A percentile compares a stretch with the other conserved stretches of the same genome.
Evolutionary conservation across 371 early-diverging fungal species (phyloP).

Genomic region (Mucor mucedo): DNA sequence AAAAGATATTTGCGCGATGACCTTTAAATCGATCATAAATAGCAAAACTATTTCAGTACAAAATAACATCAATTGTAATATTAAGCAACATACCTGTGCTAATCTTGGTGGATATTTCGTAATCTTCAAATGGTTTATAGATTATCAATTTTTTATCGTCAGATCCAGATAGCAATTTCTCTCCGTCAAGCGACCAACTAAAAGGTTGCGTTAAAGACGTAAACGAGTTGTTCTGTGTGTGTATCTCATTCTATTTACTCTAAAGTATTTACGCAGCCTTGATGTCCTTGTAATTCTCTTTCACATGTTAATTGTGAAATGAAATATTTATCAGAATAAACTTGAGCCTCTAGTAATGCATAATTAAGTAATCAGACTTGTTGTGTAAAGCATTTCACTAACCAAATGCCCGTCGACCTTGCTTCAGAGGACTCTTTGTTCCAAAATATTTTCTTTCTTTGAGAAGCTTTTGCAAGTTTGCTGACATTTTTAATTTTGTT

Average conservation of each 20-base stretch:
- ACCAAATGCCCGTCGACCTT: neutral
- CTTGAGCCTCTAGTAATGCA: conserved; percentile 23
- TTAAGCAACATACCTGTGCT: conserved; percentile 10
- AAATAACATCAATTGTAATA: too few relatives aligned
- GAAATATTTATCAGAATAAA: conserved; percentile 37
- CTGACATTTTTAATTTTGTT: conserved; percentile 4
- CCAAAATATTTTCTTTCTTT: conserved; percentile 14
- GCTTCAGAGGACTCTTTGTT: neutral
- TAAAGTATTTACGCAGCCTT: conserved; percentile 82
- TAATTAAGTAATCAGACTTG: neutral
- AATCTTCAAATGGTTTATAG: conserved; percentile 50
- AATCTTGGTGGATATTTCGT: conserved; percentile 28
- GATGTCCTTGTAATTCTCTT: conserved; percentile 63
- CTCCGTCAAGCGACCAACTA: conserved; percentile 66
- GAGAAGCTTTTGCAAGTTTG: conserved; percentile 3
- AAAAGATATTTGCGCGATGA: conserved; percentile 79
- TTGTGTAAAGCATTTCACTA: neutral
- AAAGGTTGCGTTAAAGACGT: neutral
- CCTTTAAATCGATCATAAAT: conserved; percentile 39
- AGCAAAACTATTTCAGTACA: neutral
- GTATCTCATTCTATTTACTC: conserved; percentile 39
- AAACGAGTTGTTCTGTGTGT: conserved; percentile 12
- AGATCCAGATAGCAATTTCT: conserved; percentile 66
- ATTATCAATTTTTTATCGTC: conserved; percentile 68
- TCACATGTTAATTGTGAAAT: conserved; percentile 36